phyloP scores from a whole-genome alignment of 495 filamentous ascomycete species.

The Margaritispora aquatica region DNA sequence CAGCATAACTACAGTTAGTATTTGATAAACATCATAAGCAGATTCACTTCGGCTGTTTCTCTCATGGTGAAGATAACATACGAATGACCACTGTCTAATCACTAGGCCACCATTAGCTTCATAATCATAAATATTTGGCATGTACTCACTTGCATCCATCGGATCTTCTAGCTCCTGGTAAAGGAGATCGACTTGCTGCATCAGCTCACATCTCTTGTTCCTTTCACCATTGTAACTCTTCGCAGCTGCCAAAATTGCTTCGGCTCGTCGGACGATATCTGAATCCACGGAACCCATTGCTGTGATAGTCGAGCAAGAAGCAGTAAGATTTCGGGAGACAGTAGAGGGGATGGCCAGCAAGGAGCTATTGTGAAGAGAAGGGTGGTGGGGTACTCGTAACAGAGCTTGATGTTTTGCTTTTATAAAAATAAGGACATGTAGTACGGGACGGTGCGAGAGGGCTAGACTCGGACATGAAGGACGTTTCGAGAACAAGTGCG shows the following conservation, averaged over 20 bases:
- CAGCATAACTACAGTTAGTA: neutral
- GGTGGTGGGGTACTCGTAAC: neutral
- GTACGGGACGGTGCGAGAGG: neutral
- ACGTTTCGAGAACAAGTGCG: neutral
- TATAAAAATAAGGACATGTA: neutral
- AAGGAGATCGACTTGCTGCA: constrained; percentile 18
- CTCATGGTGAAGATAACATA: neutral
- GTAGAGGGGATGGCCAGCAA: neutral
- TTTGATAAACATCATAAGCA: neutral
- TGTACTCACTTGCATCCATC: constrained; percentile 11
- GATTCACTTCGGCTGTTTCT: neutral
- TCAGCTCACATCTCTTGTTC: constrained; percentile 14
- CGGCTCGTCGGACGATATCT: constrained; percentile 5
- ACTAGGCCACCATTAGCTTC: neutral
- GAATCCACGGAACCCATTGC: neutral
- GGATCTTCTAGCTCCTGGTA: constrained; percentile 21
- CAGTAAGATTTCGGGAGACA: neutral
- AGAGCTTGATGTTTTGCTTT: neutral
- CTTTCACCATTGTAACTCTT: constrained; percentile 15
- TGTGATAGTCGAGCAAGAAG: neutral
- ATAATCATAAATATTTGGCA: neutral
- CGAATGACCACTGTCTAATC: neutral
- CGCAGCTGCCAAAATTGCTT: constrained; percentile 15
- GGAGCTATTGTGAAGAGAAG: neutral
- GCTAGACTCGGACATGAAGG: neutral